Conservation (phyloP, 768 basidiomycete genomes). For the Lactarius evosmus region DNA sequence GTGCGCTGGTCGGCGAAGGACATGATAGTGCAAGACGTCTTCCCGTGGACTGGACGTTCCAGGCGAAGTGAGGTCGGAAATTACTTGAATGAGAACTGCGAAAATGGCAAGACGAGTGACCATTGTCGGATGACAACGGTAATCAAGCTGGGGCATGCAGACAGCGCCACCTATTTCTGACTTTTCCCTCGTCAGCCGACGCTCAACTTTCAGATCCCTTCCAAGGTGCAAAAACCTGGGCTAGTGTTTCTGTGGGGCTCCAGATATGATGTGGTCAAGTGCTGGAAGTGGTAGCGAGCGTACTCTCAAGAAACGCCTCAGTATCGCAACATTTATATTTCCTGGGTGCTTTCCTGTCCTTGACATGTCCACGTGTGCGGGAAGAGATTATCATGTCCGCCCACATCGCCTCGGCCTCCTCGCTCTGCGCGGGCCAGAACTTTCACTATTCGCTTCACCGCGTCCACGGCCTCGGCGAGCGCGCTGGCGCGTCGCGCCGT, state of each 20-base stretch:
- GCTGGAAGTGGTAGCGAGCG: neutral
- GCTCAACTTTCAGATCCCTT: neutral
- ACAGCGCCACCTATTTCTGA: neutral
- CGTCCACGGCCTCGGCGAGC: slow-evolving; percentile 56
- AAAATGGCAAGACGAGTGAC: neutral
- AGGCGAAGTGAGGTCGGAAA: neutral
- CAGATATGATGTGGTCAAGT: neutral
- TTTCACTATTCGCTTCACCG: slow-evolving; percentile 57
- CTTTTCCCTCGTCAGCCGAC: neutral
- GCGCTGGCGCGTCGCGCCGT: slow-evolving; percentile 60
- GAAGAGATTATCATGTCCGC: slow-evolving; percentile 37
- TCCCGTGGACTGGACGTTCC: neutral
- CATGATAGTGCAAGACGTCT: neutral
- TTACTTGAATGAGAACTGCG: neutral
- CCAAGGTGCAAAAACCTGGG: neutral
- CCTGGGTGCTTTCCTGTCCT: neutral
- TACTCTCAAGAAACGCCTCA: neutral
- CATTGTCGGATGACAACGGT: neutral
- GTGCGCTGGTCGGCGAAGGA: neutral
- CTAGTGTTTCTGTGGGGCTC: neutral
- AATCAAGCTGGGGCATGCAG: neutral
- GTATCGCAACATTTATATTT: neutral
- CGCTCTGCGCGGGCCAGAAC: slow-evolving; percentile 60
- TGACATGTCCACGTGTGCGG: neutral
- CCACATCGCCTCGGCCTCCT: slow-evolving; percentile 73